Evolutionary conservation across 257 asterid species (phyloP).

Genomic region (Ehretia macrophylla): DNA sequence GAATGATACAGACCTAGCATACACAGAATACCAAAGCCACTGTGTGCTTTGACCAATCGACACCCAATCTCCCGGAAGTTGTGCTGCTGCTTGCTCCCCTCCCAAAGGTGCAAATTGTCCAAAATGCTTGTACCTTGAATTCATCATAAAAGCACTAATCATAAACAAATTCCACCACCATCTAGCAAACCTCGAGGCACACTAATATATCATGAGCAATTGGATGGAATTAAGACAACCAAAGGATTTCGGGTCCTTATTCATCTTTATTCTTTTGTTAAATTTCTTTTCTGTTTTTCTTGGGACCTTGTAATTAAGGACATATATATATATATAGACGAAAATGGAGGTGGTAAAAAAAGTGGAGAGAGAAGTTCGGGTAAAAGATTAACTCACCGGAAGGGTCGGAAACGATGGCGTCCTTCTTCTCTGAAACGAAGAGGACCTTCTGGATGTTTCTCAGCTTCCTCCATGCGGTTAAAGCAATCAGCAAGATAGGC

Average conservation of each 20-base stretch:
- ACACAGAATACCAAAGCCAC: conserved; percentile 99
- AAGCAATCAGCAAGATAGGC: conserved; percentile 88
- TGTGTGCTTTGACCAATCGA: conserved; percentile 88
- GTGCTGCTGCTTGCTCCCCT: conserved; percentile 96
- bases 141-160: not conserved
- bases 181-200: too few species aligned
- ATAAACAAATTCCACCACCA: not conserved
- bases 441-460: conserved; percentile 90
- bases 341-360: not conserved
- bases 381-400: conserved; percentile 51
- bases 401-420: conserved; percentile 88
- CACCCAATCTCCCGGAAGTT: conserved; percentile 98
- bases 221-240: too few species aligned
- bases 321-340: not conserved
- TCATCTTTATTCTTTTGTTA: too few species aligned
- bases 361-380: not conserved
- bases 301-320: too few species aligned
- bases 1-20: conserved; percentile 59
- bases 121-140: conserved; percentile 79
- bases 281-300: too few species aligned
- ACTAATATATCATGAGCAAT: too few species aligned
- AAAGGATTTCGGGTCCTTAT: too few species aligned
- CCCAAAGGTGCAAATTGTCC: conserved; percentile 99
- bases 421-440: conserved; percentile 93
- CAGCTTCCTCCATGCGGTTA: conserved; percentile 88